phyloP scores from a whole-genome alignment of 306 rosid species.

The Gastrolobium bilobum region DNA sequence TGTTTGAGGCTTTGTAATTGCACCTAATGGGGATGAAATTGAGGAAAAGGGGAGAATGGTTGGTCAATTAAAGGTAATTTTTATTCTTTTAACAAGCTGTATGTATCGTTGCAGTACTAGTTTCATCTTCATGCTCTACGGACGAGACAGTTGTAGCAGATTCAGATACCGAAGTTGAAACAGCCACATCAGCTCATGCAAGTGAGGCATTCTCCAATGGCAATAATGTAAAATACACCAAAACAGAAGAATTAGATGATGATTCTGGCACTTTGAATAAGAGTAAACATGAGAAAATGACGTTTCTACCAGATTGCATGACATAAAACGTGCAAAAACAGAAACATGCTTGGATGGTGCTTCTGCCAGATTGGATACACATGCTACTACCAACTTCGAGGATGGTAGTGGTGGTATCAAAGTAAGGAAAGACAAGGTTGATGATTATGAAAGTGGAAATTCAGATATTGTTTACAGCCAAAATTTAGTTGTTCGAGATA shows the following conservation, averaged over 20 bases:
- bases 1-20: constrained; percentile 15
- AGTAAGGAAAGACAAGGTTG: constrained; percentile 57
- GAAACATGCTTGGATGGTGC: constrained; percentile 46
- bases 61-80: not conserved
- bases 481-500: constrained; percentile 72
- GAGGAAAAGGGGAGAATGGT: not conserved
- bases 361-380: constrained; percentile 45
- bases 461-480: constrained; percentile 63
- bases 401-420: constrained; percentile 46
- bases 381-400: constrained; percentile 48
- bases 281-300: constrained; percentile 40
- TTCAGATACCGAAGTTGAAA: constrained; percentile 84
- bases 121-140: constrained; percentile 90
- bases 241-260: constrained; percentile 43
- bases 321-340: constrained; percentile 37
- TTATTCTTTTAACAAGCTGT: constrained; percentile 22
- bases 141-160: constrained; percentile 92
- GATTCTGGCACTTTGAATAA: constrained; percentile 37
- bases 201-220: constrained; percentile 47
- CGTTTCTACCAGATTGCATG: constrained; percentile 49
- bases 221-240: constrained; percentile 44
- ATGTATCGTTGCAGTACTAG: constrained; percentile 68
- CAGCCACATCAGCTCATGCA: constrained; percentile 61
- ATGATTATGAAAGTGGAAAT: constrained; percentile 61
- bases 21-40: not conserved